phyloP scores from a whole-genome alignment of 75 land plant genomes.

The Sequoiadendron giganteum region DNA sequence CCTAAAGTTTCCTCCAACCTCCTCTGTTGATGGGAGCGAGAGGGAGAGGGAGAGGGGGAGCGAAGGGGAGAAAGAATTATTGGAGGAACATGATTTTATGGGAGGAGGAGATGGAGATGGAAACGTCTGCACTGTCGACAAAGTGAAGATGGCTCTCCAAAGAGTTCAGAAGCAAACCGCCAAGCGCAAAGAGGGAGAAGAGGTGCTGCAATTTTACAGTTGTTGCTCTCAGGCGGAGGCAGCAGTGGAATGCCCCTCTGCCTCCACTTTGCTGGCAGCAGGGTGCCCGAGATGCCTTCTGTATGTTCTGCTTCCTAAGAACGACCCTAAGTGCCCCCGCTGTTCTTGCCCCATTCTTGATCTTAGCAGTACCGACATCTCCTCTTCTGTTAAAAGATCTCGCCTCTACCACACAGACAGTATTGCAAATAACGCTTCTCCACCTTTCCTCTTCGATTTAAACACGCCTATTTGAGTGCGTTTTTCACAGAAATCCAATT shows the following conservation, averaged over 20 bases:
- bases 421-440: too few species aligned
- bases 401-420: too few species aligned
- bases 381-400: too few species aligned
- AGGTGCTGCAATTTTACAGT: background rate
- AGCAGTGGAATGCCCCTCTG: conserved; percentile 14
- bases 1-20: conserved; percentile 6
- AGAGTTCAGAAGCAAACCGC: conserved; percentile 21
- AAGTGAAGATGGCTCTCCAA: conserved; percentile 55
- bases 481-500: too few species aligned
- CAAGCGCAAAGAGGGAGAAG: conserved; percentile 1
- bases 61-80: background rate
- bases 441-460: too few species aligned
- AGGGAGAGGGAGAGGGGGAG: too few species aligned
- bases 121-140: conserved; percentile 64
- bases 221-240: background rate
- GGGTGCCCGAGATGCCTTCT: conserved; percentile 10
- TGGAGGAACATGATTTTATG: background rate
- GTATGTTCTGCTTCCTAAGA: background rate
- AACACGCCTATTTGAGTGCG: too few species aligned
- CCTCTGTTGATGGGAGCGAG: background rate
- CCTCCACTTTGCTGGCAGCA: background rate
- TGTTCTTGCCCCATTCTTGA: background rate
- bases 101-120: background rate
- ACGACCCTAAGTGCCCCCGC: conserved; percentile 4
- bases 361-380: too few species aligned